Percentiles rank a stretch among this genome's conserved stretches.
Evolutionary conservation across 2,329 filamentous ascomycete species (phyloP).

Genomic region (Pyrenophora tritici-repentis): DNA sequence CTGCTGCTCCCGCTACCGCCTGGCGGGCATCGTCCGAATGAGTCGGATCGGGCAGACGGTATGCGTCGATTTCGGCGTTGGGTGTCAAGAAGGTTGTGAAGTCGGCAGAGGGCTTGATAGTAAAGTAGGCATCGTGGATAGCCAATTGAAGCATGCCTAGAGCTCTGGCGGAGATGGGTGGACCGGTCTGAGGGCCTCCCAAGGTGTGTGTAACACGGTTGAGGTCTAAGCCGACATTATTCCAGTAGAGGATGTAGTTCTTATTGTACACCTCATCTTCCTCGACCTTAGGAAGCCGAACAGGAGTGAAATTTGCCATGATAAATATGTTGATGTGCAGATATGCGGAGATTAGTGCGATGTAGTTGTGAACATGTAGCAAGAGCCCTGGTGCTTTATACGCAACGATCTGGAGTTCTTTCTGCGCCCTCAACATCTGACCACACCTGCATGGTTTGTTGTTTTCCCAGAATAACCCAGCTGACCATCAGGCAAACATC

Average conservation of each 20-base stretch:
- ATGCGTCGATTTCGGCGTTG: conserved; percentile 4
- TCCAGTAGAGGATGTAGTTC: conserved; percentile 23
- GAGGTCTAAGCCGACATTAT: conserved; percentile 17
- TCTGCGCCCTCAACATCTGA: neutral
- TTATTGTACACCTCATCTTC: conserved; percentile 15
- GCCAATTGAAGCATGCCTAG: conserved; percentile 32
- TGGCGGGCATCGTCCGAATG: conserved; percentile 23
- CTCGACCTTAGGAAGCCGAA: conserved; percentile 16
- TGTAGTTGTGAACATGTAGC: neutral
- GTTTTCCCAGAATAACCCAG: neutral
- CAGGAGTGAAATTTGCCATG: conserved; percentile 4
- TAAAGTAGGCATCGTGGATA: conserved; percentile 34
- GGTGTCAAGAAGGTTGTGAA: conserved; percentile 23
- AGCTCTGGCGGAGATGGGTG: conserved; percentile 16
- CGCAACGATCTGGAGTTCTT: neutral
- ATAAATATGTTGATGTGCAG: neutral
- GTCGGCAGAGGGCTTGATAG: conserved; percentile 18
- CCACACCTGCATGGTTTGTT: neutral
- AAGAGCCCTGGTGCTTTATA: neutral
- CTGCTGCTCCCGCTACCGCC: conserved; percentile 29
- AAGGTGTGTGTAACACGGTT: conserved; percentile 20
- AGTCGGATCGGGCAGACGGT: conserved; percentile 14
- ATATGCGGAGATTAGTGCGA: neutral
- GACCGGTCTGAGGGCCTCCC: conserved; percentile 16
- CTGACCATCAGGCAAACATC: conserved; percentile 2